Percentiles rank a stretch among this genome's conserved stretches.
These are phyloP conservation scores for Lathyrus oleraceus DNA, from an alignment of 306 rosid species.

Conservation along the genomic window DNA sequence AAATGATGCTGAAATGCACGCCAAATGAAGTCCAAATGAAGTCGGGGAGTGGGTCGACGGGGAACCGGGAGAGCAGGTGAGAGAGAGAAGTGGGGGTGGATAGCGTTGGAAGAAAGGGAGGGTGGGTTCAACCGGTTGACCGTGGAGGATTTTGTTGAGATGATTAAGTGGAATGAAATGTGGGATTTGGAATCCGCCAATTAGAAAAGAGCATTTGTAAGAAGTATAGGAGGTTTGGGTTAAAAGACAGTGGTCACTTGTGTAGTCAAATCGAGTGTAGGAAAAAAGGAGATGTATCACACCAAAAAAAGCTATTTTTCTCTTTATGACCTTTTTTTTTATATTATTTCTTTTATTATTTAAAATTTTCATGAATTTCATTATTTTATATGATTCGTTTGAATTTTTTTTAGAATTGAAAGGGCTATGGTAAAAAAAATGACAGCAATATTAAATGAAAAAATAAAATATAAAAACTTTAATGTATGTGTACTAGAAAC, in stretches of 20 bases:
- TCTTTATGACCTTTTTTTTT: too few species aligned
- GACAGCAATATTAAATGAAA: too few species aligned
- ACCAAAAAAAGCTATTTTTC: background rate
- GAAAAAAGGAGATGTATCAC: constrained; percentile 15
- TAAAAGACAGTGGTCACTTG: constrained; percentile 22
- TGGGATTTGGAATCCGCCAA: constrained; percentile 36
- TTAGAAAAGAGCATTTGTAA: background rate
- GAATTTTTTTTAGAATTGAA: too few species aligned
- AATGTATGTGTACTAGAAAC: too few species aligned
- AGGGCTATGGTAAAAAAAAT: too few species aligned
- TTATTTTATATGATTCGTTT: too few species aligned
- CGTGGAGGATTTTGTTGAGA: constrained; percentile 35
- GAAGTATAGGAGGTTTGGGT: background rate
- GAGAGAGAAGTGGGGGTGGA: background rate
- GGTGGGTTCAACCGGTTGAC: constrained; percentile 42
- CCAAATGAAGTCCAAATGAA: constrained; percentile 67
- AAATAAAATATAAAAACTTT: too few species aligned
- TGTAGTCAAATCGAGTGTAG: constrained; percentile 31
- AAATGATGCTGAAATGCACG: constrained; percentile 64
- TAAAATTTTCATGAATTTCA: too few species aligned
- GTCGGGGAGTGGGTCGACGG: constrained; percentile 28
- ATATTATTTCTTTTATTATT: too few species aligned
- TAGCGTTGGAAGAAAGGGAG: background rate
- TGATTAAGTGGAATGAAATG: constrained; percentile 34
- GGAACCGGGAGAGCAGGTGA: constrained; percentile 43